Base-by-base conservation (phyloP, 2,329 filamentous ascomycete species). In the Achaetomium macrosporum region DNA sequence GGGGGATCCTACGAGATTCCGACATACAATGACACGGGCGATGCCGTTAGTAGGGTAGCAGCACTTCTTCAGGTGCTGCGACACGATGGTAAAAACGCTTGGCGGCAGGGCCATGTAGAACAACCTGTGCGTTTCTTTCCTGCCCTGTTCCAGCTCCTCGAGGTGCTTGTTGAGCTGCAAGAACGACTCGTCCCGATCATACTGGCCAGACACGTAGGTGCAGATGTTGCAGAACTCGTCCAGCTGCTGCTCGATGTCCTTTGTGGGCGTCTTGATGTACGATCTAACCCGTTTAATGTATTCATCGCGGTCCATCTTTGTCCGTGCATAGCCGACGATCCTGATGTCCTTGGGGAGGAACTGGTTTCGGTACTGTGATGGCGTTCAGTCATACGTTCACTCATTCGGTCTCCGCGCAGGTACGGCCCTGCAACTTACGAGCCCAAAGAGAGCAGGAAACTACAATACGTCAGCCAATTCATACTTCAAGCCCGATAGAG, bases 71-170 rank as follows among this genome's bases (percentile, higher is more conserved):
- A 99, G 75, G 71, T 97, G 92, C 73, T 97, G 89, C 4, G 92
- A 97, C 59, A 99, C 93, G 56, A 92, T 90, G 63, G 90, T 97
- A 79, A 99, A 99, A 67, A 99, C 93, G 64, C 90, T 96, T 44
- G 93, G 93, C 6, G 93, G 93, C 31, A 99, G 81, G 8, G 93
- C 93, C 93, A 99, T 99, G 82, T 99, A 99, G 78, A 99, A 99
- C 64, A 99, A 81, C 64, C 93, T 84, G 76, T 99, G 87, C 63
- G 85, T 87, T 76, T 96, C 88, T 61, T 85, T 80, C 61, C 85
- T 84, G 59, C 83, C 87, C 68, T 87, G 78, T 78, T 99, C 93
- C 31, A 97, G 76, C 63, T 89, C 83, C 68, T 89, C 82, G 52
- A 99, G 79, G 70, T 96, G 90, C 70, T 87, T 84, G 73, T 89